Percentiles rank a stretch among this genome's conserved stretches.
Evolutionary conservation across 2,329 filamentous ascomycete species (phyloP).

Genomic region (Escovopsis weberi): DNA sequence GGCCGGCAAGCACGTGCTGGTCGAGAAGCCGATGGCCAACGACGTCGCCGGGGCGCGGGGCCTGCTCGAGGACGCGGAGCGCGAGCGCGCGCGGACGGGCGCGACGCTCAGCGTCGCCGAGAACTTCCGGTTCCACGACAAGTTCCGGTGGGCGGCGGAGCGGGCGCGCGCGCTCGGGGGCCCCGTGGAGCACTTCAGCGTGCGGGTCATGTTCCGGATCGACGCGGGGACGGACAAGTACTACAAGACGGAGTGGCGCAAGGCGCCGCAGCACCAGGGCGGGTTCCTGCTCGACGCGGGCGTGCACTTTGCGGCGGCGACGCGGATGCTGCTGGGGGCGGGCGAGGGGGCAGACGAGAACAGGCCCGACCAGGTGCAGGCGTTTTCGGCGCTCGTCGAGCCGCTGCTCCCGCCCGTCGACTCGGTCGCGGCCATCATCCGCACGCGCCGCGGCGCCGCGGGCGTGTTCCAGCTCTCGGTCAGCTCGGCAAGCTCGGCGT

Average conservation of each 20-base stretch:
- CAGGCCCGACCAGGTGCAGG: constrained; percentile 30
- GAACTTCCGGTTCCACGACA: constrained; percentile 53
- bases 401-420: constrained; percentile 50
- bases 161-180: constrained; percentile 17
- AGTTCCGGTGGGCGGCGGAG: constrained; percentile 37
- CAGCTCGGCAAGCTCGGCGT: constrained; percentile 38
- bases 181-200: constrained; percentile 30
- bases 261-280: constrained; percentile 55
- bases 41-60: constrained; percentile 32
- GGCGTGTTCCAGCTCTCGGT: constrained; percentile 44
- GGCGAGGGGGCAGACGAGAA: constrained; percentile 18
- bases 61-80: constrained; percentile 23
- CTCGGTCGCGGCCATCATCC: constrained; percentile 45
- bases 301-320: constrained; percentile 54
- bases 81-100: constrained; percentile 12
- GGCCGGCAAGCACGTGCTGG: constrained; percentile 57
- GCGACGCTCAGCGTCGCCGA: constrained; percentile 50
- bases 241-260: constrained; percentile 46
- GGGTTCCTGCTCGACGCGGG: constrained; percentile 66
- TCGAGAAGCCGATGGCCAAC: constrained; percentile 54
- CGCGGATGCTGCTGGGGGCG: constrained; percentile 39
- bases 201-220: constrained; percentile 23
- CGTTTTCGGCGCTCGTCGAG: constrained; percentile 40
- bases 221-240: constrained; percentile 27
- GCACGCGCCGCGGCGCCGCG: constrained; percentile 35